phyloP scores from a whole-genome alignment of 257 asterid genomes.

The Eustoma russellianum region DNA sequence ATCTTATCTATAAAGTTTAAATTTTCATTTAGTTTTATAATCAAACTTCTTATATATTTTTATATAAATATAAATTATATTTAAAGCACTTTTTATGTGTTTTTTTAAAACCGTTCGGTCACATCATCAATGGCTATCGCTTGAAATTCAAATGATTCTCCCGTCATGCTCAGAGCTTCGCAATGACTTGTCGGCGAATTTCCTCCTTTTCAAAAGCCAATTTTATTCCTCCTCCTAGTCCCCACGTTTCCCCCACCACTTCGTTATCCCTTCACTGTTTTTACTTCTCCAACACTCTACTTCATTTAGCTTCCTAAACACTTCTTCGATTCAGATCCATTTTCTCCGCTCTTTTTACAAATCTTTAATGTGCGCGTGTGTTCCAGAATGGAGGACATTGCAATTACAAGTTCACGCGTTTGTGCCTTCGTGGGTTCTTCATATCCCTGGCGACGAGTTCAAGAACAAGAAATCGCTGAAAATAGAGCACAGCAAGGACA shows the following conservation, averaged over 20 bases:
- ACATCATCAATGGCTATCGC: background rate
- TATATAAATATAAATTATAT: no score
- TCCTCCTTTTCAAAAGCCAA: background rate
- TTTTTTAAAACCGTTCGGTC: no score
- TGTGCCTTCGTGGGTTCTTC: constrained; percentile 1
- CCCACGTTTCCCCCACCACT: constrained; percentile 4
- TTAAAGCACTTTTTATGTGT: no score
- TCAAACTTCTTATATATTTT: no score
- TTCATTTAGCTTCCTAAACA: constrained; percentile 9
- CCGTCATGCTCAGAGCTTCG: background rate
- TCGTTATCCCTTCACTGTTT: background rate
- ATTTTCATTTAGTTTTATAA: no score
- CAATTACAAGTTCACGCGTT: background rate
- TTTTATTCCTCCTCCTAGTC: background rate
- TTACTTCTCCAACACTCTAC: constrained; percentile 8
- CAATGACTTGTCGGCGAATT: background rate
- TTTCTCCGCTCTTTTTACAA: background rate
- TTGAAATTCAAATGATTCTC: background rate
- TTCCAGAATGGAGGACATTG: constrained; percentile 10
- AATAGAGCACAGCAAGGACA: background rate
- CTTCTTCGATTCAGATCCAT: background rate
- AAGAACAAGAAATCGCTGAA: constrained; percentile 2
- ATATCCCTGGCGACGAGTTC: constrained; percentile 1
- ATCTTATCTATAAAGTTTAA: no score
- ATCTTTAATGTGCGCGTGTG: background rate